Conservation (phyloP, 495 filamentous ascomycete genomes). For the Podospora pseudopauciseta region DNA sequence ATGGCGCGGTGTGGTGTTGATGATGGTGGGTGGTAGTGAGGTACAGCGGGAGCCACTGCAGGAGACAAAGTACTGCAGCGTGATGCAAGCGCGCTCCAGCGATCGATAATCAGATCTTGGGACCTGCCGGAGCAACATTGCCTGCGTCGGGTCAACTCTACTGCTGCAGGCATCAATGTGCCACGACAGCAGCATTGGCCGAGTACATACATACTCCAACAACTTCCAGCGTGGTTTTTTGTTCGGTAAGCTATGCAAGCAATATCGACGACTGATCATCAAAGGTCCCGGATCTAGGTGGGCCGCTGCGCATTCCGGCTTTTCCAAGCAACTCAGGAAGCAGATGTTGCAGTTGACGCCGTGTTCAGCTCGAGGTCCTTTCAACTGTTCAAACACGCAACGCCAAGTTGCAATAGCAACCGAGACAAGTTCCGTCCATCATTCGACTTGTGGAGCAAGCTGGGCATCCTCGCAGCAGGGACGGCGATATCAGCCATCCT, state of each 20-base stretch:
- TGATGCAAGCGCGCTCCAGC: not conserved
- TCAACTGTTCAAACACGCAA: conserved; percentile 1
- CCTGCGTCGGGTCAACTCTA: conserved; percentile 13
- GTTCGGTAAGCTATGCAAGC: conserved; percentile 7
- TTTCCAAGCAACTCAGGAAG: not conserved
- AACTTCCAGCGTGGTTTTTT: not conserved
- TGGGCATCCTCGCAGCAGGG: not conserved
- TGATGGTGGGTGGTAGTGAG: not conserved
- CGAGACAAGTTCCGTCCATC: not conserved
- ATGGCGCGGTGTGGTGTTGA: not conserved
- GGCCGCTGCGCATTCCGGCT: not conserved
- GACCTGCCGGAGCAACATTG: conserved; percentile 4
- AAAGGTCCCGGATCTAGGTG: not conserved
- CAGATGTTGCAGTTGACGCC: not conserved
- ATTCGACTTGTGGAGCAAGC: conserved; percentile 3
- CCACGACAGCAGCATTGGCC: conserved; percentile 9
- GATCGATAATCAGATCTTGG: conserved; percentile 12
- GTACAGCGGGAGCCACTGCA: conserved; percentile 1
- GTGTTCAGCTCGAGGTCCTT: conserved; percentile 1
- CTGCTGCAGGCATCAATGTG: conserved; percentile 19
- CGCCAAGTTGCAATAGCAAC: not conserved
- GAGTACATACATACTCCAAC: not conserved
- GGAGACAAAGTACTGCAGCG: not conserved
- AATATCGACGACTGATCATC: not conserved
- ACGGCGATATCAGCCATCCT: not conserved